A percentile compares a stretch with the other conserved stretches of the same genome.
phyloP scores from a whole-genome alignment of 805 yeast genomes.

The Saturnispora serradocipensis region DNA sequence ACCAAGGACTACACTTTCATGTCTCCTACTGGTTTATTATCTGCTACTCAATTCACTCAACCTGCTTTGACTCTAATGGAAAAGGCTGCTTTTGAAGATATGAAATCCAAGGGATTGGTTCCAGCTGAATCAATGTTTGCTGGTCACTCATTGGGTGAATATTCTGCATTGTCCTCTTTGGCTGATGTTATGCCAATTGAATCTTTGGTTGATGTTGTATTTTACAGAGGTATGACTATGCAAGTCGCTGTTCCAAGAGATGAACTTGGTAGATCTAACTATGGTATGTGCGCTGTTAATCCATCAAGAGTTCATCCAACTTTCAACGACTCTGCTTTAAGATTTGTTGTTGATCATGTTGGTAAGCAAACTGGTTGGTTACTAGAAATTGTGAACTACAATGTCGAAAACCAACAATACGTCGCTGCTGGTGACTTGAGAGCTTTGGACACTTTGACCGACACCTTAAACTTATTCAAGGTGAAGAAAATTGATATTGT shows the following conservation, averaged over 20 bases:
- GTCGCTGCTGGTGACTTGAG: conserved; percentile 98
- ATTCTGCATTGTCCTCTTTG: conserved; percentile 92
- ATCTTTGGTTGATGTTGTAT: conserved; percentile 92
- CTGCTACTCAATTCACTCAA: conserved; percentile 98
- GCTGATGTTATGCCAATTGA: conserved; percentile 99
- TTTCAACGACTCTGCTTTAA: conserved; percentile 85
- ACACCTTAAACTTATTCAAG: conserved; percentile 88
- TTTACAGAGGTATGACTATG: conserved; percentile 99
- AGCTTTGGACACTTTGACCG: conserved; percentile 85
- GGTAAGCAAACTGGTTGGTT: conserved; percentile 82
- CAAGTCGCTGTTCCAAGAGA: conserved; percentile 99
- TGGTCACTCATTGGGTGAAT: conserved; percentile 99
- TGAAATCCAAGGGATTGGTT: conserved; percentile 90
- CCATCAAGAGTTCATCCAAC: conserved; percentile 88
- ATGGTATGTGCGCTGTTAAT: conserved; percentile 98
- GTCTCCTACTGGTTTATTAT: conserved; percentile 88
- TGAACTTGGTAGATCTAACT: conserved; percentile 87
- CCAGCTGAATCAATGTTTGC: conserved; percentile 93
- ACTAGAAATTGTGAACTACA: conserved; percentile 95
- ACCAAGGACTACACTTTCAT: conserved; percentile 82
- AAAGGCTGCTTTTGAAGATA: conserved; percentile 97
- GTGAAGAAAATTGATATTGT: conserved; percentile 89
- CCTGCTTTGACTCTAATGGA: conserved; percentile 99
- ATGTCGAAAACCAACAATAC: conserved; percentile 96
- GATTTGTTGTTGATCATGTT: conserved; percentile 89